These are phyloP conservation scores for Nemania diffusa DNA, from an alignment of 2,329 filamentous ascomycete genomes.

Conservation along the genomic window DNA sequence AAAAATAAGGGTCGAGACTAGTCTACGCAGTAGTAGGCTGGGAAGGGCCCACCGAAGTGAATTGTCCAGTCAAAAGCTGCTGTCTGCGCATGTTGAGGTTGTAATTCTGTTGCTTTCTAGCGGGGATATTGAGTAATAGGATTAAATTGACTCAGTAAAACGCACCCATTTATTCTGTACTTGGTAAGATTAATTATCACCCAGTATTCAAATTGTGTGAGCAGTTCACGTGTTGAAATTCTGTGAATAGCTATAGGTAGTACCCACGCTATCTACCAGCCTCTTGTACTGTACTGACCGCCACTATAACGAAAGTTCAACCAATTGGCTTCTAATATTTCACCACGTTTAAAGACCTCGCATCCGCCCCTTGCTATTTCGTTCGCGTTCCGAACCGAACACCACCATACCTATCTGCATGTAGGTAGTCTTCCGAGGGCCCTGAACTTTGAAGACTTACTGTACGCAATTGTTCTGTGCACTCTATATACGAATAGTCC, in stretches of 20 bases:
- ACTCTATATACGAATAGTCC: too few species aligned
- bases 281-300: not conserved
- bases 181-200: too few species aligned
- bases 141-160: too few species aligned
- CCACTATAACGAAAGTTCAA: not conserved
- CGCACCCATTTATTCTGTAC: too few species aligned
- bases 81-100: not conserved
- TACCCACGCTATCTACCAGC: not conserved
- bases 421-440: too few species aligned
- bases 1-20: too few species aligned
- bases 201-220: not conserved
- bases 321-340: conserved; percentile 21
- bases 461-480: too few species aligned
- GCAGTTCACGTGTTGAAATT: not conserved
- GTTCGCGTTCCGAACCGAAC: too few species aligned
- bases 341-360: conserved; percentile 18
- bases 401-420: too few species aligned
- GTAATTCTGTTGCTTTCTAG: not conserved
- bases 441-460: too few species aligned
- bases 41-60: not conserved
- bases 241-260: not conserved
- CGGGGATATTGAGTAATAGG: not conserved
- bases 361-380: not conserved
- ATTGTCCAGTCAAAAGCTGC: not conserved
- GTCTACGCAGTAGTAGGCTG: not conserved